Evolutionary conservation across 2,329 filamentous ascomycete genomes (phyloP), one percentile per base, ranked within the genome.

Genomic region (Aureobasidium mangrovei): DNA sequence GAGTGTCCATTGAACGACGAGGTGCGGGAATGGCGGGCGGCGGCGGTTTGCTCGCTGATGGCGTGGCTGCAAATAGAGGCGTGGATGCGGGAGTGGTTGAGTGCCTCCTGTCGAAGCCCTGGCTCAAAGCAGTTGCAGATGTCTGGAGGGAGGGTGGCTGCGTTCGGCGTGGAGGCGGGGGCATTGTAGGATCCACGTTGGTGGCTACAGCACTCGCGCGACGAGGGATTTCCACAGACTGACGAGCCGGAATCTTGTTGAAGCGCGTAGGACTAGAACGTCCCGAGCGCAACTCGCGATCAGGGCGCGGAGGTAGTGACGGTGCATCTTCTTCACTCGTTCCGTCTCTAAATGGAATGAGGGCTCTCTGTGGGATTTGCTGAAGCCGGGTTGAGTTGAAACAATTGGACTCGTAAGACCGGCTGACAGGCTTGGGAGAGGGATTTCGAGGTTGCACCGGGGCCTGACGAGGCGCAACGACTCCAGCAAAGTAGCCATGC

Each of bases 1-100:
- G 53, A 6, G 47, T 54, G 6, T 60, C 58, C n/a, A 56, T 52
- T 2, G 58, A 60, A n/a, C 58, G 60, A 7, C 67, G 58, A 7
- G 67, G 67, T 33, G 67, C 64, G 6, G 67, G 67, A 5, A 68
- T 58, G 18, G 64, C 64, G 10, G 67, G 67, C 6, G 67, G 60
- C 7, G 53, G 51, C 4, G 57, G 44, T 49, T 60, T 56, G 40
- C 53, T 18, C 49, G 56, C 6, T 36, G 54, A 35, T 4, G 54
- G 39, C 24, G 54, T 45, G 4, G 38, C 47, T 41, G 31, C 38
- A 32, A 18, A 18, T 18, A 18, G 18, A 18, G 18, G 18, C 18
- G 18, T 18, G 46, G 36, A 12, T 28, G 51, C 35, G 42, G 55
- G 41, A 4, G 61, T 47, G 7, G 47, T 29, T 27, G 59, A 48